A percentile compares a stretch with the other conserved stretches of the same genome.
Conservation (phyloP, 495 filamentous ascomycete genomes). For the Lepraria neglecta region DNA sequence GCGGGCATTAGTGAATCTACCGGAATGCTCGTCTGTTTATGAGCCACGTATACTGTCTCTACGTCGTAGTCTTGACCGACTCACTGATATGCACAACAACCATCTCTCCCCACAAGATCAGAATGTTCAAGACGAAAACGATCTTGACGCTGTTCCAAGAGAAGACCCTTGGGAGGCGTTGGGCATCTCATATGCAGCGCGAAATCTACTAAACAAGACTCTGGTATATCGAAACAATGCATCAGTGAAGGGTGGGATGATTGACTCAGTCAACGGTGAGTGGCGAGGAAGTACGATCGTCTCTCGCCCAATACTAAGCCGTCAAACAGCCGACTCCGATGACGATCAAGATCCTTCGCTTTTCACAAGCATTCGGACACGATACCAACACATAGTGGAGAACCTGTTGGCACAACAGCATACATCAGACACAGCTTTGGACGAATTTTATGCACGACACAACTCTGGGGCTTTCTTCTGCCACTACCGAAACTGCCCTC, state of each 20-base stretch:
- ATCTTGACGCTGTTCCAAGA: background rate
- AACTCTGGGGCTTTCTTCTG: constrained; percentile 13
- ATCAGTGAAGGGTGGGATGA: background rate
- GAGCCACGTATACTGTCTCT: background rate
- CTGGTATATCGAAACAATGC: background rate
- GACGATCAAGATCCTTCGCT: background rate
- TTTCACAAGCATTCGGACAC: constrained; percentile 1
- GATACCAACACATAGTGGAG: constrained; percentile 15
- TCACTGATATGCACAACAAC: background rate
- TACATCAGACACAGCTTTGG: background rate
- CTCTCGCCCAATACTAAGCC: background rate
- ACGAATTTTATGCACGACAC: constrained; percentile 7
- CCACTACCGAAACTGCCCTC: constrained; percentile 6
- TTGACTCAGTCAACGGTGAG: background rate
- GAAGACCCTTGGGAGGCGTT: background rate
- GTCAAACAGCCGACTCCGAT: background rate
- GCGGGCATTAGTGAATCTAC: background rate
- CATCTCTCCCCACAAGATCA: background rate
- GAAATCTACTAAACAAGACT: background rate
- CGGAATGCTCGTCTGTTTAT: background rate
- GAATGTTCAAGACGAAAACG: background rate
- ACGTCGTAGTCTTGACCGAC: constrained; percentile 2
- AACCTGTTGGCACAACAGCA: background rate
- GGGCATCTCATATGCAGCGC: background rate
- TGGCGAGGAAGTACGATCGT: background rate